Percentiles rank a stretch among this genome's conserved stretches.
These are phyloP conservation scores for Aspergillus brunneoviolaceus DNA, from an alignment of 2,329 filamentous ascomycete genomes.

Conservation along the genomic window DNA sequence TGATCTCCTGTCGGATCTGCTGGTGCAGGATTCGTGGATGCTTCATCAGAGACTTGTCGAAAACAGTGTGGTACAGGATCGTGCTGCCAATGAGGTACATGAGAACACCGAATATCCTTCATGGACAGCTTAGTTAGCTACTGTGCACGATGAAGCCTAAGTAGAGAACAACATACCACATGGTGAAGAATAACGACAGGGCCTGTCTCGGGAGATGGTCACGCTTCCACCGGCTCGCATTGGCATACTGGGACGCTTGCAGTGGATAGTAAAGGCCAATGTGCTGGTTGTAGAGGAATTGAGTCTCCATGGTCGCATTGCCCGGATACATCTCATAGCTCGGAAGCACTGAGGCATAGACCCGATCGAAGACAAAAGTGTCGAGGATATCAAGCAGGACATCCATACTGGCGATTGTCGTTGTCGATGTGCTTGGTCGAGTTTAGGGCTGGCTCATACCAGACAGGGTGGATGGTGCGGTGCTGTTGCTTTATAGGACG, in stretches of 20 bases:
- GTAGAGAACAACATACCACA: slow-evolving; percentile 21
- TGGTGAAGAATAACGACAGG: slow-evolving; percentile 31
- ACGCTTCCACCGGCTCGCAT: slow-evolving; percentile 31
- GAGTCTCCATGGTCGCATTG: not conserved
- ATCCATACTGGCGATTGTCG: slow-evolving; percentile 66
- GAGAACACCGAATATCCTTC: slow-evolving; percentile 76
- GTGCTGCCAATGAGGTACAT: slow-evolving; percentile 82
- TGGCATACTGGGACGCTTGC: slow-evolving; percentile 27
- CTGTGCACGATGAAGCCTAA: no score
- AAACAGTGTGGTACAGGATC: slow-evolving; percentile 81
- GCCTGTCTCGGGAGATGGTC: slow-evolving; percentile 30
- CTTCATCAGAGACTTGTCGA: slow-evolving; percentile 81
- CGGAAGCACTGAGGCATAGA: slow-evolving; percentile 59
- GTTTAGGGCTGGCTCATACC: not conserved
- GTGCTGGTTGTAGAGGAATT: slow-evolving; percentile 25
- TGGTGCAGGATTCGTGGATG: slow-evolving; percentile 94
- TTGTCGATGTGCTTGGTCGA: not conserved
- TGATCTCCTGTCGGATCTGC: slow-evolving; percentile 81
- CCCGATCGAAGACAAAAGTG: slow-evolving; percentile 70
- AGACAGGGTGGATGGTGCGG: not conserved
- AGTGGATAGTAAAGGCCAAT: slow-evolving; percentile 27
- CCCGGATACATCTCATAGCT: slow-evolving; percentile 2
- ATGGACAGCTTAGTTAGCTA: no score
- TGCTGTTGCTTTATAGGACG: not conserved
- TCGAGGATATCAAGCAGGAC: slow-evolving; percentile 79